Base-by-base conservation (phyloP, 1,139 yeast genomes). In the Pichia sp. region DNA sequence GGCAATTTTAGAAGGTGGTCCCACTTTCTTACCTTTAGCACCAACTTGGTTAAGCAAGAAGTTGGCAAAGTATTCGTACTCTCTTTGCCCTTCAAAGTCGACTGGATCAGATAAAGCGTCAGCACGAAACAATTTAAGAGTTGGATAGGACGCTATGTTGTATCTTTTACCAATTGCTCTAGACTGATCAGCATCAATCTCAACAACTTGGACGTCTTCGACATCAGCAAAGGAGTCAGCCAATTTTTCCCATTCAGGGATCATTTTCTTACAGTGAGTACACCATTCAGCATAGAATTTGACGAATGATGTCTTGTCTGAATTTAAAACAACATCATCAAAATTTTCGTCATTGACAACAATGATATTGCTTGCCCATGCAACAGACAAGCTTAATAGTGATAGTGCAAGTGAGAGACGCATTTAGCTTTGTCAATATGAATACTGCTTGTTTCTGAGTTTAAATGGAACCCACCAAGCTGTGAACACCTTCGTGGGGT, bases 211-310 rank as follows among this genome's bases (percentile, higher is more conserved):
- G 29, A 86, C 67, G 47, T 78, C 75, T 4, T 75, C 75, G 33
- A 71, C 69, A 38, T 75, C 77, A 2, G 69, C 68, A 64, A 77
- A 85, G 9, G 75, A 63, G 5, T 75, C 77, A 1, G 85, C 84
- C 47, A 85, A 73, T 64, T 78, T 74, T 59, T 84, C 88, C 69
- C 81, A 81, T 5, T 76, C 75, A 8, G 95, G 95, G 67, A 78
- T 78, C 66, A 87, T 70, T 53, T 74, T 77, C 69, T 82, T 81
- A 71, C 95, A 87, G 71, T 87, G 92, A 51, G 87, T 78, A 66
- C 95, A 87, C 95, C 95, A 87, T 54, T 80, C 81, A 42, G 93
- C 89, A 64, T 85, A 86, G 65, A 86, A 85, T 58, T 87, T 88
- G 51, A 87, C 87, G 58, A 87, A 75, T 0, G 89, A 77, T 58